Percentiles rank a stretch among this genome's conserved stretches.
Conservation (phyloP, 2,329 filamentous ascomycete species). For the Aureobasidium sp. region DNA sequence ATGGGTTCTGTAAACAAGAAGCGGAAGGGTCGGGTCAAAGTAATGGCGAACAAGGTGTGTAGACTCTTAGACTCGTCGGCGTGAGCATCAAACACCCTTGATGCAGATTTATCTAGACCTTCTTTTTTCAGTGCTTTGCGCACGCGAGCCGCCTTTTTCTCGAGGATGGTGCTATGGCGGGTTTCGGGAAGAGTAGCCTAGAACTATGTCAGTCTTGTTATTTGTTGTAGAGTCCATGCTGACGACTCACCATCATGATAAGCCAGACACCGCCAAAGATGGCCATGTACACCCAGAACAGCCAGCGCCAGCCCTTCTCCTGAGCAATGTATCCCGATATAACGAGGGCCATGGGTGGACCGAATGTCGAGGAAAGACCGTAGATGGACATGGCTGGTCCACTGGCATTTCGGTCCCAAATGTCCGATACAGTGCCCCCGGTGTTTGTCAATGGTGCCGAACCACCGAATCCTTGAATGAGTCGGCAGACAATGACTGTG, state of each 20-base stretch:
- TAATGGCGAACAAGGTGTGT: constrained; percentile 31
- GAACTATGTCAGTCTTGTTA: background rate
- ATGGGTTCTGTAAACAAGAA: constrained; percentile 42
- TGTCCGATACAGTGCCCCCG: constrained; percentile 25
- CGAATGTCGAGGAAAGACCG: constrained; percentile 29
- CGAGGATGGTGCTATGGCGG: constrained; percentile 24
- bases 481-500: constrained; percentile 24
- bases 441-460: constrained; percentile 30
- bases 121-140: constrained; percentile 37
- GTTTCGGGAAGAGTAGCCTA: constrained; percentile 23
- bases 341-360: constrained; percentile 29
- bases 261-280: constrained; percentile 20
- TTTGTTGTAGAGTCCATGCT: background rate
- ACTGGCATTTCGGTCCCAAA: constrained; percentile 27
- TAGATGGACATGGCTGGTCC: constrained; percentile 30
- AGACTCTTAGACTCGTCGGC: constrained; percentile 12
- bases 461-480: constrained; percentile 25
- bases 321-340: constrained; percentile 29
- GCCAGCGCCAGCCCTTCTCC: constrained; percentile 18
- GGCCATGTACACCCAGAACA: constrained; percentile 24
- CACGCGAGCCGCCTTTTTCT: constrained; percentile 58
- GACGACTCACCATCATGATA: constrained; percentile 18
- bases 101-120: constrained; percentile 13
- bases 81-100: constrained; percentile 18
- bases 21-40: constrained; percentile 40